Base-by-base conservation (phyloP, 108 stramenopile genomes). In the Cyclostephanos invisitatus region DNA sequence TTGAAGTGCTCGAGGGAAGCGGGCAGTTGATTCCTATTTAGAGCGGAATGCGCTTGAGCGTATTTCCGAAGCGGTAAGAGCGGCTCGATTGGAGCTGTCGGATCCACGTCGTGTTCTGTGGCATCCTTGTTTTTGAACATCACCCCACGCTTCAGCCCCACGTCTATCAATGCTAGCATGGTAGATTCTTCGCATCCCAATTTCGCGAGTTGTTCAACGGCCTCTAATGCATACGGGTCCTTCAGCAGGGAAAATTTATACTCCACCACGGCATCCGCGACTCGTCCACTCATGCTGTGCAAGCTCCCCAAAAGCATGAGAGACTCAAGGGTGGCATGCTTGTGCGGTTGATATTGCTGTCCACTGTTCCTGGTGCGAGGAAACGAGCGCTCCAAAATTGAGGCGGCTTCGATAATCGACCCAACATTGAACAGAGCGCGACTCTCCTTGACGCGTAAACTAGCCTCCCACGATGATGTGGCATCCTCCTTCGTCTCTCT, bases 161-260 rank as follows among this genome's bases (percentile, higher is more conserved):
- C 60, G 0, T 73, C 77, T 20, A 77, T 55, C 44, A 70, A 57
- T 50, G 54, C 54, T 56, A 77, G 25, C 24, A 69, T 55, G 2
- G 24, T 63, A 2, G 17, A 40, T 49, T 77, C 75, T 1, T 38
- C 38, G 60, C 78, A 74, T 56, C 88, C 87, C 82, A 92, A 66
- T 48, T 79, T 79, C 2, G 75, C 72, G 36, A 88, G 84, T 28
- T 82, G 68, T 49, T 85, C 84, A 27, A 92, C 75, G 3, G 90
- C 90, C 82, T 94, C 92, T 58, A 94, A 37, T 3, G 83, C 75
- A 65, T 85, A 89, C 0, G 92, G 87, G 81, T 94, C 84, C 35
- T 74, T 63, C 32, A 61, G 11, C 22, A 91, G 67, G 42, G 86
- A 85, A 22, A 81, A 76, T 56, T 87, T 73, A 61, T 84, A 94